These are phyloP conservation scores for Eucalyptus regnans DNA, from an alignment of 345 rosid species.

Conservation along the genomic window DNA sequence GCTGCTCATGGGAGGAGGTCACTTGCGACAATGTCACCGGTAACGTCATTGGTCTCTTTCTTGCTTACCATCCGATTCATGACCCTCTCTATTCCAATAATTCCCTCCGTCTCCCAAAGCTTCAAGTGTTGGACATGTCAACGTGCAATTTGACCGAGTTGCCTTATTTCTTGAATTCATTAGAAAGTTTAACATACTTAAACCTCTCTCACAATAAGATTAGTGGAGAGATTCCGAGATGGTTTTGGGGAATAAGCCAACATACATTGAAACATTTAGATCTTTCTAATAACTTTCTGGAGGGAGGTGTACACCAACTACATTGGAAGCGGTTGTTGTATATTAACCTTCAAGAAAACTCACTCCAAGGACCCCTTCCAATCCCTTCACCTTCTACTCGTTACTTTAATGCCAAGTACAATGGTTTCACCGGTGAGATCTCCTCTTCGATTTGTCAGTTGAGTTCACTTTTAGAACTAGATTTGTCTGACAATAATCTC, in stretches of 20 bases:
- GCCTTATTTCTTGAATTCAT: not conserved
- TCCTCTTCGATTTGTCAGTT: not conserved
- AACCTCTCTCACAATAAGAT: not conserved
- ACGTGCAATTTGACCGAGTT: not conserved
- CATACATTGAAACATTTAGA: not conserved
- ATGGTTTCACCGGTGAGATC: not conserved
- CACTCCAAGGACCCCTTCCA: too few relatives aligned
- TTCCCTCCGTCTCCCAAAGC: too few relatives aligned
- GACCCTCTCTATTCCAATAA: too few relatives aligned
- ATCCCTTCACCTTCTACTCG: too few relatives aligned
- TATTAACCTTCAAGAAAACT: accelerated
- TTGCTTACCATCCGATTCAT: too few relatives aligned
- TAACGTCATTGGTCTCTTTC: too few relatives aligned
- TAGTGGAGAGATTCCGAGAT: not conserved
- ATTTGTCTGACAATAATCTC: too few relatives aligned
- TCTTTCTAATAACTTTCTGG: not conserved
- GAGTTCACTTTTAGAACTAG: not conserved
- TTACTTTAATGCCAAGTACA: accelerated
- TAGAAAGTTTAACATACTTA: accelerated
- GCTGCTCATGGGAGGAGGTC: accelerated
- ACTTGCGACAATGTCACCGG: too few relatives aligned
- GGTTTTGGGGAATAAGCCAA: not conserved
- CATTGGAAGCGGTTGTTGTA: not conserved
- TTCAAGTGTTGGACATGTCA: too few relatives aligned
- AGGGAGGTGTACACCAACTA: not conserved